Base-by-base conservation (phyloP, 805 yeast species). In the Candida silvicultrix region DNA sequence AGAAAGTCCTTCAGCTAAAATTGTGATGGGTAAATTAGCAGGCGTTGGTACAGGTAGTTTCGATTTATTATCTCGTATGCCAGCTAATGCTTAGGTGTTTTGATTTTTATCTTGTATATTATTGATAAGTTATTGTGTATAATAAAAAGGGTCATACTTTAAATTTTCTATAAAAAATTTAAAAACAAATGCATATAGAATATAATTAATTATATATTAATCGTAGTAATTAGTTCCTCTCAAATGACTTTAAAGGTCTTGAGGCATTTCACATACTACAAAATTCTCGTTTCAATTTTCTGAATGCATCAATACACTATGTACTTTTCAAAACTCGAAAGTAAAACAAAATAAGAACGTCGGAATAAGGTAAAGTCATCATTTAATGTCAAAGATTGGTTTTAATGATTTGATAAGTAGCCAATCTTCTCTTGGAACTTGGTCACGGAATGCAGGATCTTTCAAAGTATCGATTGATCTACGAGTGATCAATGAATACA, bases 341-440 rank as follows among this genome's bases (percentile, higher is more conserved):
- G 18, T 14, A n/a, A 22, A 23, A 40, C 37, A 20, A 23, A 40
- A 40, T 18, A 14, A 19, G 12, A 25, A 18, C 35, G 18, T 40
- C 35, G 35, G n/a, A n/a, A n/a, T n/a, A 25, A 15, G 22, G 28
- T 22, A 31, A 31, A 35, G 35, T 23, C 45, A 49, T 57, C 55
- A 73, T 56, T 71, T 71, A 51, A 94, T 92, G 63, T 88, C 96
- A 59, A 94, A 86, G 40, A 88, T 77, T 40, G 89, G 80, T 71
- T 94, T 94, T 70, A 94, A 78, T 61, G 85, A 83, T 74, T 86
- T 87, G 61, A 94, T 75, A 65, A 94, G 75, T 49, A 92, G 63
- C 99, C 99, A 94, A 67, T 94, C 99, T 41, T 90, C 95, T 67
- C 96, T 83, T 41, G 92, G 75, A 51, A 94, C 99, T 50, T 87